Conservation (phyloP, 2,329 filamentous ascomycete species). For the Botrytis cinerea region DNA sequence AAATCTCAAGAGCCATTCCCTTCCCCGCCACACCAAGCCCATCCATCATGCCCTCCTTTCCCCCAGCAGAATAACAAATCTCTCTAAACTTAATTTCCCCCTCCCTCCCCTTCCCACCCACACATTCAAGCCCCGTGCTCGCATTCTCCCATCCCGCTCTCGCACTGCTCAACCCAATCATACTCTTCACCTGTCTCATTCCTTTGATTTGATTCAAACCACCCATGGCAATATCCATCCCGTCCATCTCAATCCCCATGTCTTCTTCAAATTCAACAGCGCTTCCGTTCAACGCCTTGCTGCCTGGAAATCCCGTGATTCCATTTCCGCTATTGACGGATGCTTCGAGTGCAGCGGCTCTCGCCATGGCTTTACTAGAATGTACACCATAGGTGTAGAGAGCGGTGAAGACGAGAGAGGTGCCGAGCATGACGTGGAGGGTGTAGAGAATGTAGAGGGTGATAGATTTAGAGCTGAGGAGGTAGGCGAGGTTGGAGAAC, state of each 20-base stretch:
- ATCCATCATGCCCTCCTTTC: background rate
- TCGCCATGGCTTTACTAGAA: slow-evolving; percentile 21
- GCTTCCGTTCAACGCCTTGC: background rate
- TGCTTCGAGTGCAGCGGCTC: slow-evolving; percentile 7
- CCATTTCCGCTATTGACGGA: background rate
- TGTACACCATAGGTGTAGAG: slow-evolving; percentile 19
- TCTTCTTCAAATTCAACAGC: slow-evolving; percentile 8
- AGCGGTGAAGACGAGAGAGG: slow-evolving; percentile 21
- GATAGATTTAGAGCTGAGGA: slow-evolving; percentile 22
- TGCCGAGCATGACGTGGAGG: slow-evolving; percentile 21
- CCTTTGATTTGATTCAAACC: background rate
- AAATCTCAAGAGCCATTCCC: slow-evolving; percentile 17
- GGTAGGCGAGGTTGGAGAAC: slow-evolving; percentile 22
- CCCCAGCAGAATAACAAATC: slow-evolving; percentile 9
- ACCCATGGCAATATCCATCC: background rate
- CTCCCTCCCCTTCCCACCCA: background rate
- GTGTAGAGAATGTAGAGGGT: slow-evolving; percentile 23
- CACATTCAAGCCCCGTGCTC: background rate
- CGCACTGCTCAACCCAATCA: background rate
- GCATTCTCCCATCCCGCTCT: background rate
- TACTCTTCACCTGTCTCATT: slow-evolving; percentile 5
- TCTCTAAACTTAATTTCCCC: slow-evolving; percentile 4
- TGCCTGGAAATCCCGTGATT: background rate
- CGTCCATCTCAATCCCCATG: background rate
- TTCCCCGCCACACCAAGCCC: background rate